A percentile compares a stretch with the other conserved stretches of the same genome.
These are phyloP conservation scores for Cladosporium sphaerospermum DNA, from an alignment of 2,329 filamentous ascomycete genomes.

Conservation along the genomic window DNA sequence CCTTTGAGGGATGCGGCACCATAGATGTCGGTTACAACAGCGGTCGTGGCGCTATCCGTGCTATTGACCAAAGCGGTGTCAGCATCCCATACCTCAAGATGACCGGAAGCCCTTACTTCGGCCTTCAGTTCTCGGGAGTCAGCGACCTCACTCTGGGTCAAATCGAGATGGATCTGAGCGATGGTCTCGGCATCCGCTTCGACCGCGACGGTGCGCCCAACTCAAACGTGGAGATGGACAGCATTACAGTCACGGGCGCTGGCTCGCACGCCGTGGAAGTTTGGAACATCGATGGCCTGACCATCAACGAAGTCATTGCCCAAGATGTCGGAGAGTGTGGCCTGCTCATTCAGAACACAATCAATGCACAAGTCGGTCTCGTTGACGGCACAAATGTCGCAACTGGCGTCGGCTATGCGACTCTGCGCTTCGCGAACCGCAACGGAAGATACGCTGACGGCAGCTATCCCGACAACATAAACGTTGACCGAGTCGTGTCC, in stretches of 20 bases:
- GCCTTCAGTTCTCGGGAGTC: conserved; percentile 50
- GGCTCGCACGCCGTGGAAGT: conserved; percentile 53
- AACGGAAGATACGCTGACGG: conserved; percentile 47
- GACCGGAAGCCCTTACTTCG: conserved; percentile 54
- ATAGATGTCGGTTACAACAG: conserved; percentile 41
- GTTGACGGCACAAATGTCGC: conserved; percentile 53
- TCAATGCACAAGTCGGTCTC: conserved; percentile 44
- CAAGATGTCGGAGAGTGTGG: conserved; percentile 51
- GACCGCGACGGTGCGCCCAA: conserved; percentile 50
- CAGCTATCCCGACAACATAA: conserved; percentile 48
- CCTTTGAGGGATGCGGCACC: conserved; percentile 54
- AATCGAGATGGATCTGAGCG: conserved; percentile 51
- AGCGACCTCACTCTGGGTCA: conserved; percentile 43
- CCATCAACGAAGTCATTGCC: conserved; percentile 48
- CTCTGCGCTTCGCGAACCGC: conserved; percentile 52
- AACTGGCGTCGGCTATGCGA: conserved; percentile 49
- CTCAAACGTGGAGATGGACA: conserved; percentile 49
- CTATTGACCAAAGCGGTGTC: conserved; percentile 42
- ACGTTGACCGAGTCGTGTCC: conserved; percentile 48
- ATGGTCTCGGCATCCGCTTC: conserved; percentile 52
- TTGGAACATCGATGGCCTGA: conserved; percentile 53
- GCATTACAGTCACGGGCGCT: conserved; percentile 47
- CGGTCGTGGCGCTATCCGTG: conserved; percentile 51
- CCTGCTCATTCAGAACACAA: conserved; percentile 49
- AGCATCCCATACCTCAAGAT: conserved; percentile 52